Percentiles rank a stretch among this genome's conserved stretches.
These are phyloP conservation scores for Fusarium nygamai DNA, from an alignment of 2,329 filamentous ascomycete species.

Conservation along the genomic window DNA sequence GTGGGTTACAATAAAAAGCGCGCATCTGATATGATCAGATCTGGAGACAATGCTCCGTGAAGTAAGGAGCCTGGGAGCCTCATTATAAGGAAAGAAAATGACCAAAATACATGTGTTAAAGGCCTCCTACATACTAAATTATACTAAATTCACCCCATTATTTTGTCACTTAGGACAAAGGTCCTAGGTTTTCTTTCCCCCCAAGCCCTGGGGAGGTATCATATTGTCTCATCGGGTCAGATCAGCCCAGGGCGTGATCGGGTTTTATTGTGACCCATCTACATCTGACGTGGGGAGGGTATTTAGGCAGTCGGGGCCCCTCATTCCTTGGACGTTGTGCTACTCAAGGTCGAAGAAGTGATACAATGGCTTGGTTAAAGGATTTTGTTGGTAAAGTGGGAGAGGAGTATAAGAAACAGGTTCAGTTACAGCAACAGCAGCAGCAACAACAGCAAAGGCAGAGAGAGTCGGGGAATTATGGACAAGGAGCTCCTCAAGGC, in stretches of 20 bases:
- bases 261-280: neutral
- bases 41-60: neutral
- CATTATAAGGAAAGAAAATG: too few species aligned
- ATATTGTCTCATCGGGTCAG: neutral
- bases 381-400: slow-evolving; percentile 38
- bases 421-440: slow-evolving; percentile 10
- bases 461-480: neutral
- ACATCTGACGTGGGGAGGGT: neutral
- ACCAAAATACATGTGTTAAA: too few species aligned
- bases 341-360: neutral
- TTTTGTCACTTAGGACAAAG: too few species aligned
- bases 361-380: slow-evolving; percentile 37
- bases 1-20: slow-evolving; percentile 4
- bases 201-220: neutral
- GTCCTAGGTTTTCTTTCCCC: neutral
- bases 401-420: slow-evolving; percentile 35
- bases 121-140: too few species aligned
- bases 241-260: neutral
- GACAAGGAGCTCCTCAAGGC: neutral
- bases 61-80: neutral
- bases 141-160: too few species aligned
- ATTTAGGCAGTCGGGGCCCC: slow-evolving; percentile 12
- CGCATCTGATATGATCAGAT: neutral
- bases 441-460: slow-evolving; percentile 7
- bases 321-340: neutral